Evolutionary conservation across 768 basidiomycete genomes (phyloP).

Genomic region (Tulasnella sp.): DNA sequence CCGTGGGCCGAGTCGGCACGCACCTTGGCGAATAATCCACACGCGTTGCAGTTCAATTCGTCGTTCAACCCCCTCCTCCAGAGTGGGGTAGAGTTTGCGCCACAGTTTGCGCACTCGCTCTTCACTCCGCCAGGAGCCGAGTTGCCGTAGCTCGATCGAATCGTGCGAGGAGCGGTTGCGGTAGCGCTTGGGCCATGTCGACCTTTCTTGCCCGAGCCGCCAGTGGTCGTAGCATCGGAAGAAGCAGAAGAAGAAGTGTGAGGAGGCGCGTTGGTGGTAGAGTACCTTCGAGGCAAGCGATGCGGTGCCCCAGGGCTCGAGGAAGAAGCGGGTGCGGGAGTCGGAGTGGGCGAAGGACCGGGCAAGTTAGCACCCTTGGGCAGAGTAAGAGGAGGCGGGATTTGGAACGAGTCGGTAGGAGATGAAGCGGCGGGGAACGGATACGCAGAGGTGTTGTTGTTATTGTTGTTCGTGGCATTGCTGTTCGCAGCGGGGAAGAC

Average conservation of each 20-base stretch:
- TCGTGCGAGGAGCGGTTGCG: slow-evolving; percentile 32
- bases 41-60: slow-evolving; percentile 84
- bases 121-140: slow-evolving; percentile 64
- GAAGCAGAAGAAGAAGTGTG: background rate
- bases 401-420: background rate
- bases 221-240: background rate
- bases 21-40: slow-evolving; percentile 86
- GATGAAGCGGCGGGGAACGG: background rate
- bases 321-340: slow-evolving; percentile 29
- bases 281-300: slow-evolving; percentile 19
- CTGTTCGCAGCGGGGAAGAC: slow-evolving; percentile 13
- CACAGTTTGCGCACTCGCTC: slow-evolving; percentile 86
- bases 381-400: slow-evolving; percentile 30
- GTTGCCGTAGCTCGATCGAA: slow-evolving; percentile 40
- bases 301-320: background rate
- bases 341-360: slow-evolving; percentile 30
- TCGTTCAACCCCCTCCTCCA: slow-evolving; percentile 87
- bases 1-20: slow-evolving; percentile 41
- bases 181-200: slow-evolving; percentile 25
- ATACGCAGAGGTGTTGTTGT: background rate
- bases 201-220: slow-evolving; percentile 30
- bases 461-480: background rate
- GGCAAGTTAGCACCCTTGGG: slow-evolving; percentile 32
- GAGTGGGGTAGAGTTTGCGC: slow-evolving; percentile 84
- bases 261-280: slow-evolving; percentile 33